Evolutionary conservation across 306 rosid species (phyloP).

Genomic region (Castanea mollissima): DNA sequence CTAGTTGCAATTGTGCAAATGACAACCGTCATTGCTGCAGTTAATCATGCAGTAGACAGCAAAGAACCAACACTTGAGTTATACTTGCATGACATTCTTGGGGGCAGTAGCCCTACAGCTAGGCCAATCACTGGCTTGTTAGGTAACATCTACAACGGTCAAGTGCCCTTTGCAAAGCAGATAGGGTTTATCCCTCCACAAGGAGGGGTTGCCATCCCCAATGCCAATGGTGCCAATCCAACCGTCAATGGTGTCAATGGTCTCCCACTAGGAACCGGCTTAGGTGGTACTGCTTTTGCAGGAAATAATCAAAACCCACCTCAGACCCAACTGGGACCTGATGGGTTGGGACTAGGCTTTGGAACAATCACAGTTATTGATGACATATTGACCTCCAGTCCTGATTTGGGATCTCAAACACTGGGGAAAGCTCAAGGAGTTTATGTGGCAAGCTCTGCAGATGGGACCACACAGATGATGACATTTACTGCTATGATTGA

Average conservation of each 20-base stretch:
- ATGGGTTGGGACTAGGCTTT: conserved; percentile 43
- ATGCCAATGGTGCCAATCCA: conserved; percentile 49
- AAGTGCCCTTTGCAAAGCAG: conserved; percentile 54
- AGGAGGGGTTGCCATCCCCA: conserved; percentile 45
- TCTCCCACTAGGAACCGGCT: conserved; percentile 56
- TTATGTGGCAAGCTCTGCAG: conserved; percentile 48
- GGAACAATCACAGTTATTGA: conserved; percentile 55
- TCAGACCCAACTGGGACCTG: conserved; percentile 35
- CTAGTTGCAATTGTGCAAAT: conserved; percentile 14
- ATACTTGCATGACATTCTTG: conserved; percentile 55
- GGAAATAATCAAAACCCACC: conserved; percentile 28
- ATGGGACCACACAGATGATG: conserved; percentile 46
- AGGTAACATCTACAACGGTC: conserved; percentile 48
- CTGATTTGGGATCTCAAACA: conserved; percentile 42
- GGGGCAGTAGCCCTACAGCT: conserved; percentile 50
- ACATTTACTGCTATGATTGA: conserved; percentile 51
- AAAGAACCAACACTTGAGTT: conserved; percentile 39
- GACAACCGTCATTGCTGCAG: conserved; percentile 18
- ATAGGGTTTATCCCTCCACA: conserved; percentile 39
- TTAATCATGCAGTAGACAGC: conserved; percentile 18
- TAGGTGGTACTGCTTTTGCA: conserved; percentile 48
- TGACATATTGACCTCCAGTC: conserved; percentile 38
- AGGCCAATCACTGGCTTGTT: conserved; percentile 54
- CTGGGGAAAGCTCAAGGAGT: conserved; percentile 47
- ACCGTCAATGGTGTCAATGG: conserved; percentile 55